Evolutionary conservation across 495 filamentous ascomycete genomes (phyloP).

Genomic region (Xylaria palmicola): DNA sequence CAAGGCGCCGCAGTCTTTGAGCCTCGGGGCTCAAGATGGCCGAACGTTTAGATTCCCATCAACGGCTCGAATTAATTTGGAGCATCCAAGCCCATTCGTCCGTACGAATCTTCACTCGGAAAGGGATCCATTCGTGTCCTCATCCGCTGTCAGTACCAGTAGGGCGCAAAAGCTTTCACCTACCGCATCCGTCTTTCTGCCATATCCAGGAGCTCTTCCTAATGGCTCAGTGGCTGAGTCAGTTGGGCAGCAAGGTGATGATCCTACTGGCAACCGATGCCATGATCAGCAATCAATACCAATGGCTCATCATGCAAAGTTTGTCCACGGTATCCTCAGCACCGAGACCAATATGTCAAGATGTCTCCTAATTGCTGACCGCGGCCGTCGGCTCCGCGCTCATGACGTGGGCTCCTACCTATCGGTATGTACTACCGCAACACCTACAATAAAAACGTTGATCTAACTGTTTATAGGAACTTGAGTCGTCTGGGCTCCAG

Average conservation of each 20-base stretch:
- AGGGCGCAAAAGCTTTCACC: conserved; percentile 47
- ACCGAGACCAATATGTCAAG: conserved; percentile 39
- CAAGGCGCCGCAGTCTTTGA: conserved; percentile 29
- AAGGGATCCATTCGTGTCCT: conserved; percentile 45
- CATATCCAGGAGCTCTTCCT: conserved; percentile 20
- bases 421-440: conserved; percentile 29
- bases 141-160: conserved; percentile 25
- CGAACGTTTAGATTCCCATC: conserved; percentile 20
- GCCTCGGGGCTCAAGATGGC: conserved; percentile 17
- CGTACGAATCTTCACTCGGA: conserved; percentile 24
- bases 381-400: conserved; percentile 23
- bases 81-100: conserved; percentile 19
- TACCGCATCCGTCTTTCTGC: conserved; percentile 47
- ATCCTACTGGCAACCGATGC: background rate
- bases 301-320: conserved; percentile 1
- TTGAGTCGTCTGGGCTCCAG: conserved; percentile 29
- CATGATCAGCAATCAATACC: background rate
- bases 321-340: conserved; percentile 30
- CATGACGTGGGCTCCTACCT: conserved; percentile 37
- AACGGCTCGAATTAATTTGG: conserved; percentile 17
- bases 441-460: background rate
- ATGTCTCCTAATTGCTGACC: conserved; percentile 36
- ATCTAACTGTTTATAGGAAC: conserved; percentile 26
- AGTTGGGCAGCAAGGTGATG: conserved; percentile 13
- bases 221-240: conserved; percentile 28